Percentiles rank a stretch among this genome's conserved stretches.
phyloP scores from a whole-genome alignment of 768 basidiomycete species.

The Agrocybe praecox region DNA sequence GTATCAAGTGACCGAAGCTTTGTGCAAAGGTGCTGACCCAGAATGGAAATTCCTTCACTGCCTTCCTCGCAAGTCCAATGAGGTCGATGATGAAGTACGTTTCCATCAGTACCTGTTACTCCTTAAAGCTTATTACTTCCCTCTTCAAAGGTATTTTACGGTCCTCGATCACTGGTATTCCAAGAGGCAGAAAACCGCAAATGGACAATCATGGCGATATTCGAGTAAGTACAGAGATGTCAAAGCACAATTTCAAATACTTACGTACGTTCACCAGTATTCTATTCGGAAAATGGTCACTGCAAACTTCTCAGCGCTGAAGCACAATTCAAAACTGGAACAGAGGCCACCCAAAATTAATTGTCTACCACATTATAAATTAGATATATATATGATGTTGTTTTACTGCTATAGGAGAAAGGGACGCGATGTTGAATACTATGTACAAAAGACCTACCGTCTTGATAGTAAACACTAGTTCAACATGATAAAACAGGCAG shows the following conservation, averaged over 20 bases:
- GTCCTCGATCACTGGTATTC: constrained; percentile 89
- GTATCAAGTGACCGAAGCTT: constrained; percentile 90
- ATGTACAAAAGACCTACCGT: too few species aligned
- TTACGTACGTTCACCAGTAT: constrained; percentile 26
- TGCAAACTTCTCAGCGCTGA: constrained; percentile 13
- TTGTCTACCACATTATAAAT: neutral
- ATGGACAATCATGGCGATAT: constrained; percentile 93
- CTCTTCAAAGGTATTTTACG: constrained; percentile 80
- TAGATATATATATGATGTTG: too few species aligned
- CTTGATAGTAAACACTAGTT: too few species aligned
- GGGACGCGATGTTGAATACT: too few species aligned
- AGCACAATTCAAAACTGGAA: neutral
- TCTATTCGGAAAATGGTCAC: constrained; percentile 52
- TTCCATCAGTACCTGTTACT: neutral
- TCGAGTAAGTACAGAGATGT: constrained; percentile 63
- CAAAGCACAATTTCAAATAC: constrained; percentile 1
- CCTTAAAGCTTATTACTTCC: constrained; percentile 1
- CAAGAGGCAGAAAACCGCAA: constrained; percentile 95
- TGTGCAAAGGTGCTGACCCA: constrained; percentile 86
- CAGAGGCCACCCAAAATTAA: neutral
- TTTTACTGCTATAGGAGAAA: too few species aligned
- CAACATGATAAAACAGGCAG: too few species aligned
- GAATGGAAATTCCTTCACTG: constrained; percentile 97
- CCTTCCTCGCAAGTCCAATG: constrained; percentile 87
- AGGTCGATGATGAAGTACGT: constrained; percentile 93